Evolutionary conservation across 345 rosid species (phyloP), one percentile per base, ranked within the genome.

Genomic region (Pistacia integerrima): DNA sequence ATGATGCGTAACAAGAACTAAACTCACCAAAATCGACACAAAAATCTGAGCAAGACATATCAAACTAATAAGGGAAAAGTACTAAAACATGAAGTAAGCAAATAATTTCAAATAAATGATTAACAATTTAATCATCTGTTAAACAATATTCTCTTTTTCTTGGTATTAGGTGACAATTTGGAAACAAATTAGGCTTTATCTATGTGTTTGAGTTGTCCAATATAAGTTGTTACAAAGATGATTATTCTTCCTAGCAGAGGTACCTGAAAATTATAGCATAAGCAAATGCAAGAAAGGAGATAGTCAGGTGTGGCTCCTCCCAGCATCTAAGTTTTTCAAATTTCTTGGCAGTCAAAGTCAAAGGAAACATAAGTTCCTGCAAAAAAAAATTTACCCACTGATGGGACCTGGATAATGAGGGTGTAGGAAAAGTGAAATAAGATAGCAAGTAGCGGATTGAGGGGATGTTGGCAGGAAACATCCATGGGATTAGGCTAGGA

Each of bases 291-390:
- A 93, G 97, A 85, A 93, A 93, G 51, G 91, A 87, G 74, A 90
- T 51, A 13, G 99, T 96, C 85, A 92, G 69, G 69, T 84, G 89
- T 58, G 99, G 99, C 83, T 93, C 92, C 80, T 96, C 98, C 99
- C 99, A 96, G 10, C 82, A 81, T 82, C 90, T 83, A 73, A 96
- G 89, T 81, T 86, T 92, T 70, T 91, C 93, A 79, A 92, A 85
- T 72, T 82, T 88, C 82, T 83, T 86, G 77, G 88, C 88, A 64
- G 81, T 69, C 70, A 91, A 55, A 68, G 88, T 78, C 78, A 96
- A 64, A 66, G 99, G 98, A 80, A 93, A 88, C 80, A 96, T 75
- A 82, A 93, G 88, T 87, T 96, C 98, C 99, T 92, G 88, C 83
- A 80, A 11, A 54, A 41, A 74, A 70, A 61, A 25, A 64, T 25